Base-by-base conservation (phyloP, 495 filamentous ascomycete genomes). In the Neohortaea acidophila region DNA sequence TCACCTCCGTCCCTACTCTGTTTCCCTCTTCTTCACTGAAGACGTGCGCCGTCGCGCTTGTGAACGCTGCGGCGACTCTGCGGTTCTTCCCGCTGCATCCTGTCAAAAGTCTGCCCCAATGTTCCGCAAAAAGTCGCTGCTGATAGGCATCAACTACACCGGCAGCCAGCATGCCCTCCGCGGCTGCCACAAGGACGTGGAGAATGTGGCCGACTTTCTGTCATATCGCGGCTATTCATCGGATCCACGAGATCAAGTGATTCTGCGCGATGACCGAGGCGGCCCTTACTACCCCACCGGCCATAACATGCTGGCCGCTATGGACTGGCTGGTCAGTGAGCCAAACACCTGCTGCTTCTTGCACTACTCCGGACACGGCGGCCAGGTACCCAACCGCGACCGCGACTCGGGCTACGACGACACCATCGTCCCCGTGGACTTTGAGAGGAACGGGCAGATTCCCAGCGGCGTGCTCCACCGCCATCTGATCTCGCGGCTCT, bases 101-200 rank as follows among this genome's bases (percentile, higher is more conserved):
- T n/a, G n/a, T n/a, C n/a, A n/a, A n/a, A n/a, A n/a, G n/a, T n/a
- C n/a, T n/a, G n/a, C n/a, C n/a, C n/a, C n/a, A n/a, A n/a, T n/a
- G n/a, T n/a, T n/a, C n/a, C n/a, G n/a, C n/a, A n/a, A n/a, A 43
- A 71, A 75, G 43, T 63, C 68, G 29, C 66, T 76, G 21, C 52
- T 75, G n/a, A 74, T 75, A 32, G 71, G 70, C 26, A 74, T 75
- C 52, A 75, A 74, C 56, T 75, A 75, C 51, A 58, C 53, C n/a
- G 71, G 70, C 46, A 58, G 57, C 18, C 41, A 59, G 0, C 61
- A 72, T 33, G 53, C 60, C 34, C 57, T 75, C 18, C 56, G 60
- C 19, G 71, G 71, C 15, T 75, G 71, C 50, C 65, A 72, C 51
- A 66, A 70, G 39, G 71, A 75, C 44, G 60, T 66, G 15, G 47